These are phyloP conservation scores for Lodderomyces jiufengensis DNA, from an alignment of 1,139 yeast species.

Conservation along the genomic window DNA sequence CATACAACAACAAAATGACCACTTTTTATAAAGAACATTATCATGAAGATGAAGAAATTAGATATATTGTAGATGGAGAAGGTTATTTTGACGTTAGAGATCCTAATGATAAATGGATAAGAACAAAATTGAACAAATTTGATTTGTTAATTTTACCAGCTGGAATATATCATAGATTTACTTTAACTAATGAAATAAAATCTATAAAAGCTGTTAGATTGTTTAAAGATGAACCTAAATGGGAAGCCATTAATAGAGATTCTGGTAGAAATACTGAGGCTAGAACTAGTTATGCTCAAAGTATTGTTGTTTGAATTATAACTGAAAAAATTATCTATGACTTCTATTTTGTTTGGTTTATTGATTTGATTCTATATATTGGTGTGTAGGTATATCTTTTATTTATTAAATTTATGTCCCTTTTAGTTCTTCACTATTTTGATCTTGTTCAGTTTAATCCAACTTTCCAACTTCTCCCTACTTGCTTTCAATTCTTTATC, in stretches of 20 bases:
- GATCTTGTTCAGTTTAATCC: conserved; percentile 66
- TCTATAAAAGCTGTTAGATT: conserved; percentile 75
- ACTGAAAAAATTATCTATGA: background rate
- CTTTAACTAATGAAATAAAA: conserved; percentile 56
- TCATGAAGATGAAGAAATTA: conserved; percentile 96
- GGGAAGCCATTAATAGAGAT: conserved; percentile 81
- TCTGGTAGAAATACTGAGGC: conserved; percentile 26
- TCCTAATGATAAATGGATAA: conserved; percentile 69
- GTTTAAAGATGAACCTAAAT: conserved; percentile 93
- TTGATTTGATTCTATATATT: background rate
- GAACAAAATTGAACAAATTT: conserved; percentile 58
- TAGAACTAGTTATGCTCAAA: conserved; percentile 26
- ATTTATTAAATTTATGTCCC: no score
- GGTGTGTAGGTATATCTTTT: no score
- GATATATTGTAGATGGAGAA: conserved; percentile 84
- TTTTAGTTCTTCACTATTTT: conserved; percentile 47
- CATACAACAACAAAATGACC: conserved; percentile 61
- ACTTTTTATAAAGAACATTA: conserved; percentile 82
- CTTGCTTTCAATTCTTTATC: conserved; percentile 44
- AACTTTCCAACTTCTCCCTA: conserved; percentile 56
- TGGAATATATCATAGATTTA: conserved; percentile 90
- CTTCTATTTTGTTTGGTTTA: background rate
- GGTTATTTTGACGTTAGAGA: conserved; percentile 91
- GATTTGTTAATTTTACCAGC: conserved; percentile 82
- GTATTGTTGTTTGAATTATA: conserved; percentile 20